Base-by-base conservation (phyloP, 2,329 filamentous ascomycete species). In the Aspergillus brasiliensis region DNA sequence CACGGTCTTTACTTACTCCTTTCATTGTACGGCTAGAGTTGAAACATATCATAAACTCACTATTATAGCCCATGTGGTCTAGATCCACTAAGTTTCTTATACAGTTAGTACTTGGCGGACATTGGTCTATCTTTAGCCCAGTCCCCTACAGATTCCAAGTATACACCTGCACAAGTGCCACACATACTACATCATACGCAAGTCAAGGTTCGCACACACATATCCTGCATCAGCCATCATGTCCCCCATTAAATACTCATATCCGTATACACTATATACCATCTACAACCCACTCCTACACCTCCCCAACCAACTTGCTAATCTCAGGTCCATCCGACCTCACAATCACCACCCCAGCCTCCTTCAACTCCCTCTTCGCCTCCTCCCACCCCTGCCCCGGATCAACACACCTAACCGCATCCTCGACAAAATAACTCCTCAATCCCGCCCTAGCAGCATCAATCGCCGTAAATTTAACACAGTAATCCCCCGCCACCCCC, bases 401-500 rank as follows among this genome's bases (percentile, higher is more conserved):
- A 73, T 90, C 84, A 2, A 97, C 92, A 4, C 91, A 84, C 73
- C 82, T 87, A 5, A 90, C 93, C 8, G 83, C 92, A 69, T 98
- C 91, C 67, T 88, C 86, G 3, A 98, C 81, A 23, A 98, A 83
- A 74, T 84, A 91, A 3, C 90, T 90, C 66, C 76, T 80, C 72
- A 95, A 97, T 0, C 93, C 94, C 67, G 90, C 88, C 64, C 83
- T 84, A 2, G 78, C 82, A 0, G 93, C 88, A 81, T 97, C 91
- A 53, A 92, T 77, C 0, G 93, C 94, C 15, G 92, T 96, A 63
- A 79, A 84, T 72, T 87, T 89, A 57, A 98, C 93, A 74, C 95
- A 99, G 75, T 91, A 97, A 76, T 98, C 95, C 17, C 87, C 88
- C 3, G 95, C 94, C 57, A 99, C 73, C 0, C 95, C 95, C 1